These are phyloP conservation scores for Kandelia obovata DNA, from an alignment of 345 rosid genomes.

Conservation along the genomic window DNA sequence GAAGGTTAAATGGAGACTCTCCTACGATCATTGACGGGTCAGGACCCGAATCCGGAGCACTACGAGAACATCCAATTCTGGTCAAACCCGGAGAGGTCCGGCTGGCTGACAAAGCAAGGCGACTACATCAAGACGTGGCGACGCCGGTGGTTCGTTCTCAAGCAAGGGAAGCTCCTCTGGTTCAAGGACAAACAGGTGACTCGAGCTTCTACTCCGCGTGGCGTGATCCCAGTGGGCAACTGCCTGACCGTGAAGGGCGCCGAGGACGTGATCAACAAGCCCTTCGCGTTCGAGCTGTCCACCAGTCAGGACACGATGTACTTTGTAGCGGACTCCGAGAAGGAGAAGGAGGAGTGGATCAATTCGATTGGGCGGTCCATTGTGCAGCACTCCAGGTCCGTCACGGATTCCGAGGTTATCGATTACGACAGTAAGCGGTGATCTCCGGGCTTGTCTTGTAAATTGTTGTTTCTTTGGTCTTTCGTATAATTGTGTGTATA, in stretches of 20 bases:
- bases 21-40: constrained; percentile 26
- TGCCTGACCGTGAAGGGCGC: constrained; percentile 36
- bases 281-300: constrained; percentile 33
- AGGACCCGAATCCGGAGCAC: constrained; percentile 29
- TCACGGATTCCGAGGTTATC: constrained; percentile 32
- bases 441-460: not conserved
- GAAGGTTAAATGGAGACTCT: constrained; percentile 20
- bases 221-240: constrained; percentile 25
- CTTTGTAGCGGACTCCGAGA: constrained; percentile 30
- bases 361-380: constrained; percentile 34
- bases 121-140: constrained; percentile 31
- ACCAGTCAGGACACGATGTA: constrained; percentile 31
- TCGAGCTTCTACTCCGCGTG: constrained; percentile 24
- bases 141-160: constrained; percentile 31
- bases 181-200: constrained; percentile 26
- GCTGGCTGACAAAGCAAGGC: constrained; percentile 31
- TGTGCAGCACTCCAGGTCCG: constrained; percentile 30
- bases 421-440: constrained; percentile 28
- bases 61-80: constrained; percentile 28
- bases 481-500: not conserved
- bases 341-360: constrained; percentile 38
- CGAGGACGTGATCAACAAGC: constrained; percentile 30
- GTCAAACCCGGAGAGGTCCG: constrained; percentile 30
- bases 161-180: constrained; percentile 35
- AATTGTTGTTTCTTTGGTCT: not conserved